Percentiles rank a stretch among this genome's conserved stretches.
phyloP scores from a whole-genome alignment of 257 asterid species.

The Knoxia roxburghii region DNA sequence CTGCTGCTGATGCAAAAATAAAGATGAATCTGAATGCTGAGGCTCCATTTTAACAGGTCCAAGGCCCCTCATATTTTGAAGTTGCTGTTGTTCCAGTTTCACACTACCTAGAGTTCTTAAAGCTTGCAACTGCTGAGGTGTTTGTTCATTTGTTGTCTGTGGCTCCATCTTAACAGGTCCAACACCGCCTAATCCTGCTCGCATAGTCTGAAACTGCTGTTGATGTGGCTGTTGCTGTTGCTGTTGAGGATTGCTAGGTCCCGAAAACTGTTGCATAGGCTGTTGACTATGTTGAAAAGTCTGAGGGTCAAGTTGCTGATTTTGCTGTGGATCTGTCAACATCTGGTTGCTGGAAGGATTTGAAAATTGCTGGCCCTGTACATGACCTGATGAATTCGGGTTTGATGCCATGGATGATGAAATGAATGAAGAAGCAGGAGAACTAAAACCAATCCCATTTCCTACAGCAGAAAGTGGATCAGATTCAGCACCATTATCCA shows the following conservation, averaged over 20 bases:
- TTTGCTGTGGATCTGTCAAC: slow-evolving; percentile 56
- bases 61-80: slow-evolving; percentile 54
- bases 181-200: slow-evolving; percentile 53
- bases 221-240: slow-evolving; percentile 34
- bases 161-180: slow-evolving; percentile 70
- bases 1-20: slow-evolving; percentile 53
- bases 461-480: slow-evolving; percentile 56
- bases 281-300: slow-evolving; percentile 64
- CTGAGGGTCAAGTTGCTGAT: slow-evolving; percentile 55
- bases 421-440: slow-evolving; percentile 45
- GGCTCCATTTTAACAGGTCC: slow-evolving; percentile 71
- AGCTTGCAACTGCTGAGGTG: slow-evolving; percentile 58
- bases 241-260: slow-evolving; percentile 53
- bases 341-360: slow-evolving; percentile 49
- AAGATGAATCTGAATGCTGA: slow-evolving; percentile 66
- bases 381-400: slow-evolving; percentile 49
- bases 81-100: slow-evolving; percentile 68
- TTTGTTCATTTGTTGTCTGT: slow-evolving; percentile 53
- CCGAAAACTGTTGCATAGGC: slow-evolving; percentile 53
- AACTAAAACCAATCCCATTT: slow-evolving; percentile 56
- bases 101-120: slow-evolving; percentile 53
- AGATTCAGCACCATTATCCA: slow-evolving; percentile 61
- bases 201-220: slow-evolving; percentile 66
- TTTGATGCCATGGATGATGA: slow-evolving; percentile 38
- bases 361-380: slow-evolving; percentile 66